Conservation (phyloP, 2,329 filamentous ascomycete species). For the Fusarium devonianum region DNA sequence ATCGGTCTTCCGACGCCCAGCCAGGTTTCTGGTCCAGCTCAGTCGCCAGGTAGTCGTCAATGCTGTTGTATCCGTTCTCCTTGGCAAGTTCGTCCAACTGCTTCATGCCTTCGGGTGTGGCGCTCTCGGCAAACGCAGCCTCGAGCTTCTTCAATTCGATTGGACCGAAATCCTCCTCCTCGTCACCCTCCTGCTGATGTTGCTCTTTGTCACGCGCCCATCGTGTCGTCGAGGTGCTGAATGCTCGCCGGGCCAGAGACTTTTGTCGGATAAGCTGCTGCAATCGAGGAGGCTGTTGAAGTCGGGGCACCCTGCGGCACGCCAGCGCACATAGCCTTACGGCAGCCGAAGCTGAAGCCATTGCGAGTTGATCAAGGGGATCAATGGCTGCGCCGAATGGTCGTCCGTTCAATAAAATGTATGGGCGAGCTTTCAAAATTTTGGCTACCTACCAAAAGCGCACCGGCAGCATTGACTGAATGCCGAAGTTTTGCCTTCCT, state of each 20-base stretch:
- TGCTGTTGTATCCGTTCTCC: slow-evolving; percentile 44
- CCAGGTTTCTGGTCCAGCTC: slow-evolving; percentile 41
- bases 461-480: slow-evolving; percentile 1
- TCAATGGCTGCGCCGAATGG: slow-evolving; percentile 36
- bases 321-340: slow-evolving; percentile 47
- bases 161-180: slow-evolving; percentile 37
- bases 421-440: slow-evolving; percentile 43
- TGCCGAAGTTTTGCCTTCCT: slow-evolving; percentile 43
- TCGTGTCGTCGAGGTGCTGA: slow-evolving; percentile 45
- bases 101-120: slow-evolving; percentile 45
- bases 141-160: slow-evolving; percentile 45
- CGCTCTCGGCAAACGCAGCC: slow-evolving; percentile 40
- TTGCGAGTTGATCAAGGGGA: slow-evolving; percentile 39
- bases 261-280: slow-evolving; percentile 38
- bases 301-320: slow-evolving; percentile 44
- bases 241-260: slow-evolving; percentile 36
- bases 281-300: slow-evolving; percentile 34
- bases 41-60: slow-evolving; percentile 45
- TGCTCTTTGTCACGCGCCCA: slow-evolving; percentile 35
- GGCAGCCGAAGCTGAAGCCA: slow-evolving; percentile 51
- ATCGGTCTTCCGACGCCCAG: slow-evolving; percentile 44
- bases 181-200: slow-evolving; percentile 30
- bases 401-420: slow-evolving; percentile 31
- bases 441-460: slow-evolving; percentile 39
- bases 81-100: slow-evolving; percentile 48